A percentile compares a stretch with the other conserved stretches of the same genome.
These are phyloP conservation scores for Delitschia confertaspora DNA, from an alignment of 495 filamentous ascomycete species.

Conservation along the genomic window DNA sequence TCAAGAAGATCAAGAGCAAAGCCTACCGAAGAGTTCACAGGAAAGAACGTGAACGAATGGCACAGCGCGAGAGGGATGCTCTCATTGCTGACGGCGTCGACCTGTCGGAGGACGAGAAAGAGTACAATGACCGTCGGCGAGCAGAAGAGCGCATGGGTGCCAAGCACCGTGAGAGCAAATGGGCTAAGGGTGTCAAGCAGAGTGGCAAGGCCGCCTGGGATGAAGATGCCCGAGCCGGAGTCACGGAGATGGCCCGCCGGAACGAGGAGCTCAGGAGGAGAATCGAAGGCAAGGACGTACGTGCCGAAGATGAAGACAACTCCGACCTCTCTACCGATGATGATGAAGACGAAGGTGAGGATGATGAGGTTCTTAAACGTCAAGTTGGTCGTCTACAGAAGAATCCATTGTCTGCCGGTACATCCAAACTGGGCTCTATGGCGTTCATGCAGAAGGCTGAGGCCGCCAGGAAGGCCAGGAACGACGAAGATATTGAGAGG, in stretches of 20 bases:
- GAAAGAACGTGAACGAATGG: constrained; percentile 66
- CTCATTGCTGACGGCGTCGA: constrained; percentile 60
- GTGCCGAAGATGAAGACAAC: constrained; percentile 39
- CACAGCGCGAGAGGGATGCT: constrained; percentile 61
- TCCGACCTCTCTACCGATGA: constrained; percentile 47
- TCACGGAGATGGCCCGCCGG: constrained; percentile 71
- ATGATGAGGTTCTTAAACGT: constrained; percentile 43
- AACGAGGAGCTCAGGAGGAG: constrained; percentile 79
- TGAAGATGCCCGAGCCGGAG: constrained; percentile 45
- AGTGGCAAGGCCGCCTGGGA: constrained; percentile 39
- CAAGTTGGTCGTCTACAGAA: constrained; percentile 53
- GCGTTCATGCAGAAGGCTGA: constrained; percentile 92
- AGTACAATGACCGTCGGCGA: constrained; percentile 66
- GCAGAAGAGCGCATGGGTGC: constrained; percentile 84
- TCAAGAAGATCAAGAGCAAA: constrained; percentile 98
- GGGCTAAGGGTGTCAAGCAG: constrained; percentile 82
- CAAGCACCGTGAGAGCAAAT: constrained; percentile 84
- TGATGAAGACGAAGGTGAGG: constrained; percentile 47
- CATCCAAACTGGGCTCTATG: constrained; percentile 57
- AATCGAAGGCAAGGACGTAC: constrained; percentile 66
- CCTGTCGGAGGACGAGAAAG: constrained; percentile 65
- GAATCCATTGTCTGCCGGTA: constrained; percentile 28
- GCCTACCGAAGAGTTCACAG: constrained; percentile 85
- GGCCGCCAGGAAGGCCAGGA: constrained; percentile 61
- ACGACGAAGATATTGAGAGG: constrained; percentile 68